A percentile compares a stretch with the other conserved stretches of the same genome.
phyloP scores from a whole-genome alignment of 768 basidiomycete species.

The Sarcomyxa edulis region DNA sequence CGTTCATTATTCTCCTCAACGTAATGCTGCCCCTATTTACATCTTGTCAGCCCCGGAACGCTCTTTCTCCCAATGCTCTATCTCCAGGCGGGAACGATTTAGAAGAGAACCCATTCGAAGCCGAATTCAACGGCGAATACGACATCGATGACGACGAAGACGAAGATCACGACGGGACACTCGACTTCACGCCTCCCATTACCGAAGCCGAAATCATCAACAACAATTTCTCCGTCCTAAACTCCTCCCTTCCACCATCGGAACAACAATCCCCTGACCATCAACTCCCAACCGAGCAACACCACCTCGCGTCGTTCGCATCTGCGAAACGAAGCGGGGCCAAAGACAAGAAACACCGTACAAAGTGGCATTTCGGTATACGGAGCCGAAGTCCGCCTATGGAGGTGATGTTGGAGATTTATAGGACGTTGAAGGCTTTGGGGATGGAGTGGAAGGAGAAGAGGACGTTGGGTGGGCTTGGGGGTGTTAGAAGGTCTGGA shows the following conservation, averaged over 20 bases:
- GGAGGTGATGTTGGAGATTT: slow-evolving; percentile 99
- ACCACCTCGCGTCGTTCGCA: slow-evolving; percentile 67
- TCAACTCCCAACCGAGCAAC: slow-evolving; percentile 54
- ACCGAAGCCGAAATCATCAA: slow-evolving; percentile 32
- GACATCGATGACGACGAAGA: slow-evolving; percentile 47
- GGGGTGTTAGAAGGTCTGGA: slow-evolving; percentile 38
- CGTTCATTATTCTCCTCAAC: slow-evolving; percentile 21
- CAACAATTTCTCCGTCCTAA: slow-evolving; percentile 85
- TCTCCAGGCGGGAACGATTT: slow-evolving; percentile 57
- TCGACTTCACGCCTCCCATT: slow-evolving; percentile 22
- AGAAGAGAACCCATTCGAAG: slow-evolving; percentile 78
- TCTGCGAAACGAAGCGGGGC: slow-evolving; percentile 43
- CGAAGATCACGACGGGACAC: slow-evolving; percentile 33
- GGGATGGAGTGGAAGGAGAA: slow-evolving; percentile 99
- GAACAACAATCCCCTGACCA: no score
- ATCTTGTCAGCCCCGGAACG: slow-evolving; percentile 55
- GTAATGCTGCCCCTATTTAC: slow-evolving; percentile 8
- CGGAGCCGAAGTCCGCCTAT: slow-evolving; percentile 91
- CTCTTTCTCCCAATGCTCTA: slow-evolving; percentile 59
- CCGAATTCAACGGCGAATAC: slow-evolving; percentile 62
- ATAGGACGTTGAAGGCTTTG: slow-evolving; percentile 81
- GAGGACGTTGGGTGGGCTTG: slow-evolving; percentile 67
- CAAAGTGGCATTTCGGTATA: slow-evolving; percentile 98
- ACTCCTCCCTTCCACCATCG: slow-evolving; percentile 69
- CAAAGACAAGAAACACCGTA: slow-evolving; percentile 66